Percentiles rank a stretch among this genome's conserved stretches.
phyloP scores from a whole-genome alignment of 257 asterid species.

The Scutellaria baicalensis region DNA sequence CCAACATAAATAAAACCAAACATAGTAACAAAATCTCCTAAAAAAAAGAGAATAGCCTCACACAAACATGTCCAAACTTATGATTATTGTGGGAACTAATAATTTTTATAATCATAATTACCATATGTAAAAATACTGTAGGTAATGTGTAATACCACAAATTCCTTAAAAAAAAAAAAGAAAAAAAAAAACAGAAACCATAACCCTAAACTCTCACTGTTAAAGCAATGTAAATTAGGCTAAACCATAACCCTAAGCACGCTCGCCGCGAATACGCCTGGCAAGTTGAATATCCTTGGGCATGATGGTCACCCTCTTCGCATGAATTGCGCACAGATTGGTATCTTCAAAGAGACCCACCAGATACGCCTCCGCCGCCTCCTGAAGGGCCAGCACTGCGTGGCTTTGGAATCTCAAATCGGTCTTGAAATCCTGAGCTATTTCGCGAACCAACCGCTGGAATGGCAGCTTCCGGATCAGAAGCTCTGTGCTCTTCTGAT shows the following conservation, averaged over 20 bases:
- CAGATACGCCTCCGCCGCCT: slow-evolving; percentile 69
- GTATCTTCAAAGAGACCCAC: slow-evolving; percentile 80
- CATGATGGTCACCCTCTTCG: slow-evolving; percentile 75
- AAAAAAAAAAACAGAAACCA: not conserved
- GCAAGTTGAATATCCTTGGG: slow-evolving; percentile 80
- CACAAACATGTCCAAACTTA: too few species aligned
- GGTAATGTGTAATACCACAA: too few species aligned
- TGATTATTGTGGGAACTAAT: not conserved
- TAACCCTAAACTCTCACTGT: too few species aligned
- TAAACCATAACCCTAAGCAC: too few species aligned
- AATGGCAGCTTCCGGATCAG: slow-evolving; percentile 67
- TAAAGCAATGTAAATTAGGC: too few species aligned
- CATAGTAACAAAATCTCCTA: too few species aligned
- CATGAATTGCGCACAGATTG: slow-evolving; percentile 72
- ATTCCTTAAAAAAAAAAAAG: too few species aligned
- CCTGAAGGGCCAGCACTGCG: slow-evolving; percentile 53
- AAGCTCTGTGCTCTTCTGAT: slow-evolving; percentile 78
- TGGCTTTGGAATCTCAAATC: slow-evolving; percentile 29
- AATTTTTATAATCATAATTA: too few species aligned
- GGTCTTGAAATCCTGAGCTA: slow-evolving; percentile 26
- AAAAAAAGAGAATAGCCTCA: too few species aligned
- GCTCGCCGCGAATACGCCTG: slow-evolving; percentile 74
- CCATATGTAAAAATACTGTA: too few species aligned
- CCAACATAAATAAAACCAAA: too few species aligned
- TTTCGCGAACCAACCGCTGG: slow-evolving; percentile 43